Evolutionary conservation across 345 rosid genomes (phyloP).

Genomic region (Raphanus sativus): DNA sequence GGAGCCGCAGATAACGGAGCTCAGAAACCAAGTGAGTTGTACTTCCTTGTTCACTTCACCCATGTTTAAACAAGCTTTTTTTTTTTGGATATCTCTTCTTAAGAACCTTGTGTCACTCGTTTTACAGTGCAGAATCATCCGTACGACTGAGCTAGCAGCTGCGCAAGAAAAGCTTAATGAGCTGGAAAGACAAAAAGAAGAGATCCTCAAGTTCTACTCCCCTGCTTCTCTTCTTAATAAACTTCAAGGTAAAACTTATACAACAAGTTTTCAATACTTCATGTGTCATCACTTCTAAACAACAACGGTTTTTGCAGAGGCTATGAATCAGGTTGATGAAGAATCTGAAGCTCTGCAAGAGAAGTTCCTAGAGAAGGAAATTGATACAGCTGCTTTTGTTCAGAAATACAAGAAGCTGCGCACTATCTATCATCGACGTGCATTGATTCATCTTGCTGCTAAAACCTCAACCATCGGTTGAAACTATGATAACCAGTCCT

Average conservation of each 20-base stretch:
- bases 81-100: slow-evolving; percentile 5
- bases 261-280: neutral
- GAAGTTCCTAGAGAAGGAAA: slow-evolving; percentile 74
- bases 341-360: slow-evolving; percentile 74
- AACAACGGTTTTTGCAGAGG: slow-evolving; percentile 48
- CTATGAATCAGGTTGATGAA: slow-evolving; percentile 66
- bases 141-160: slow-evolving; percentile 87
- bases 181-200: slow-evolving; percentile 77
- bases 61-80: neutral
- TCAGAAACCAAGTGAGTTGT: slow-evolving; percentile 67
- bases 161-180: slow-evolving; percentile 81
- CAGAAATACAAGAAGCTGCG: slow-evolving; percentile 85
- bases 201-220: slow-evolving; percentile 63
- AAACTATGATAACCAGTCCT: too few species aligned
- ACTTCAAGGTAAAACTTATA: slow-evolving; percentile 68
- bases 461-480: slow-evolving; percentile 49
- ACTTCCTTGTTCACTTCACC: slow-evolving; percentile 5
- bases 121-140: slow-evolving; percentile 80
- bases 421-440: slow-evolving; percentile 64
- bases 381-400: slow-evolving; percentile 60
- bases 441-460: slow-evolving; percentile 70
- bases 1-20: slow-evolving; percentile 83
- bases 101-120: neutral
- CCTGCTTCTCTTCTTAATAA: slow-evolving; percentile 62
- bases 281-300: slow-evolving; percentile 9